phyloP scores from a whole-genome alignment of 192 early-diverging fungal genomes.

The Phlyctochytrium bullatum region DNA sequence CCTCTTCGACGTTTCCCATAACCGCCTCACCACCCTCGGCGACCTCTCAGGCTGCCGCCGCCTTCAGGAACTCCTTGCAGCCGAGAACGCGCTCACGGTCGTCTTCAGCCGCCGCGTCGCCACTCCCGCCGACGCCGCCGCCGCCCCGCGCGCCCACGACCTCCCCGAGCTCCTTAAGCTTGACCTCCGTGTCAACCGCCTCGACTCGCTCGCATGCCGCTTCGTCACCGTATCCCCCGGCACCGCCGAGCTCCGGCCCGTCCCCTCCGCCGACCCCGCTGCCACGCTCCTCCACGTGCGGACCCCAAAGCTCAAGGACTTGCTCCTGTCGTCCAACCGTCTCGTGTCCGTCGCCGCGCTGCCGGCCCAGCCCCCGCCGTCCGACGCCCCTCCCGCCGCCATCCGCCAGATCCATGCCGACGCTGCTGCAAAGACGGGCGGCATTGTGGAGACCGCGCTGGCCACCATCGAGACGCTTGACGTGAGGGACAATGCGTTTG shows the following conservation, averaged over 20 bases:
- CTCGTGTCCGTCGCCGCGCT: constrained; percentile 2
- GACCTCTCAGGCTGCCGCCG: constrained; percentile 3
- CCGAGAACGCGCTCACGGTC: constrained; percentile 23
- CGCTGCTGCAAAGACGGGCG: constrained; percentile 1
- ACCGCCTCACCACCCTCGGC: constrained; percentile 20
- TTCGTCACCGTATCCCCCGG: too few species aligned
- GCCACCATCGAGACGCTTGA: constrained; percentile 38
- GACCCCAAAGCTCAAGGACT: constrained; percentile 23
- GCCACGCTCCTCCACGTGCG: not conserved
- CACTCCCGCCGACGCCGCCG: not conserved
- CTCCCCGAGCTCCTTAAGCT: constrained; percentile 23
- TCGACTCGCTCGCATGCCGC: constrained; percentile 10
- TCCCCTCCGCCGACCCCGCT: constrained; percentile 2
- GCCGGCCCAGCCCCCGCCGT: constrained; percentile 7
- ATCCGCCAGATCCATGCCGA: constrained; percentile 20
- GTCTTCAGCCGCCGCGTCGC: constrained; percentile 2
- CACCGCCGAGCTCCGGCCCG: too few species aligned
- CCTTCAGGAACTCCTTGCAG: constrained; percentile 22
- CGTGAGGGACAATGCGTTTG: constrained; percentile 40
- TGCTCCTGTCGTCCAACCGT: constrained; percentile 11
- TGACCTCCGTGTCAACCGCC: constrained; percentile 25
- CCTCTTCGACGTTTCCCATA: constrained; percentile 38
- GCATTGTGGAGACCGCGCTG: constrained; percentile 10
- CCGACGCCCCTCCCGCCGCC: constrained; percentile 18
- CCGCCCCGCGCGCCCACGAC: constrained; percentile 2